Evolutionary conservation across 2,329 filamentous ascomycete species (phyloP).

Genomic region (Tolypocladium ovalisporum): DNA sequence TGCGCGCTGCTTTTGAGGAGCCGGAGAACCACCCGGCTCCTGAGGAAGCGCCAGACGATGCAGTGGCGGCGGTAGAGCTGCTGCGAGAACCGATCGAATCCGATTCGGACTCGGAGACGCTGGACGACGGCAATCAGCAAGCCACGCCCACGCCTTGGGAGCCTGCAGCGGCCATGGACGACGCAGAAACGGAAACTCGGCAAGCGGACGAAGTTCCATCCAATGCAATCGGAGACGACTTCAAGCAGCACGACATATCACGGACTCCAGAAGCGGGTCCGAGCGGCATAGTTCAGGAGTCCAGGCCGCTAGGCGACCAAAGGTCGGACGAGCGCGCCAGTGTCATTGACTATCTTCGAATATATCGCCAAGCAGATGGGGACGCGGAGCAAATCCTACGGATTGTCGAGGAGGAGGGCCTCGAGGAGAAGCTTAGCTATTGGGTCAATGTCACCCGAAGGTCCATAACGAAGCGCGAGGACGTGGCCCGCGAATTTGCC

Average conservation of each 20-base stretch:
- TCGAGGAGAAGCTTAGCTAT: constrained; percentile 46
- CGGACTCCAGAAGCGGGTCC: neutral
- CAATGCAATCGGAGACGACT: neutral
- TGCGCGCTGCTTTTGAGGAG: constrained; percentile 55
- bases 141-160: constrained; percentile 1
- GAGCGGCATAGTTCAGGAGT: neutral
- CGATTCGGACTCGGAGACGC: constrained; percentile 21
- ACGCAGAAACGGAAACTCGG: neutral
- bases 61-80: constrained; percentile 4
- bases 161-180: neutral
- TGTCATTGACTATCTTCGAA: constrained; percentile 31
- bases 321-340: constrained; percentile 10
- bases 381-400: constrained; percentile 46
- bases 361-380: constrained; percentile 49
- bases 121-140: constrained; percentile 14
- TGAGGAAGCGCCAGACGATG: constrained; percentile 9
- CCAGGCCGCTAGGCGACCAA: neutral
- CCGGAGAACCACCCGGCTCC: constrained; percentile 17
- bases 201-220: neutral
- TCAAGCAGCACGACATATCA: neutral
- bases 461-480: constrained; percentile 14
- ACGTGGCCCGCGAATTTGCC: neutral
- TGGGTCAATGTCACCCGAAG: constrained; percentile 43
- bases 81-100: constrained; percentile 13
- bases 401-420: constrained; percentile 50